Conservation (phyloP, 2,329 filamentous ascomycete species). For the Monilinia laxa region DNA sequence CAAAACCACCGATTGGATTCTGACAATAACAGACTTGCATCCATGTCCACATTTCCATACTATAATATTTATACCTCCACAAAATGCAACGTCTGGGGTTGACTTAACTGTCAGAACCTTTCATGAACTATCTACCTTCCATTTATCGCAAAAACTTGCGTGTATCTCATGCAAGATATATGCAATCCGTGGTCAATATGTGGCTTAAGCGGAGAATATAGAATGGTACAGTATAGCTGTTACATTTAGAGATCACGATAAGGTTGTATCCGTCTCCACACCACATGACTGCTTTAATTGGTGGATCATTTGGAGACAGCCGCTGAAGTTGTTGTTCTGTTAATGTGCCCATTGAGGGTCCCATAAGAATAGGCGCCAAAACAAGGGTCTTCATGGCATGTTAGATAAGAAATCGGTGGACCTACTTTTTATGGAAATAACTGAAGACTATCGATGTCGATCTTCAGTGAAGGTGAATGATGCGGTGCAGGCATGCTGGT, state of each 20-base stretch:
- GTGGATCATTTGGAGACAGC: conserved; percentile 17
- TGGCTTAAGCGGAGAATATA: background rate
- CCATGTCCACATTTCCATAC: background rate
- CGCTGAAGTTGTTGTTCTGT: conserved; percentile 5
- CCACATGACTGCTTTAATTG: background rate
- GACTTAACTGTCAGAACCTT: background rate
- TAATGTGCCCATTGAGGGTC: background rate
- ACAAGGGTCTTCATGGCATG: background rate
- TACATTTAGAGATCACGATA: conserved; percentile 15
- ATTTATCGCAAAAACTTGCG: conserved; percentile 3
- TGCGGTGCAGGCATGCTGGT: background rate
- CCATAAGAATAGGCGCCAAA: conserved; percentile 13
- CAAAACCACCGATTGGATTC: background rate
- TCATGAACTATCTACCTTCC: conserved; percentile 10
- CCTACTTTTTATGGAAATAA: conserved; percentile 21
- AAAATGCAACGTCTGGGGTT: background rate
- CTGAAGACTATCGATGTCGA: conserved; percentile 1
- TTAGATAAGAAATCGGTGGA: conserved; percentile 22
- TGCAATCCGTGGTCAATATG: conserved; percentile 8
- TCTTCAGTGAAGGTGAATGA: conserved; percentile 10
- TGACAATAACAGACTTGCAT: background rate
- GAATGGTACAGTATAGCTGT: background rate
- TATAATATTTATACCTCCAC: background rate
- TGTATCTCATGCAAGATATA: background rate
- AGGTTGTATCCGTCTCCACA: conserved; percentile 12